phyloP scores from a whole-genome alignment of 352 stramenopile species.

The Aphanomyces stellatus region DNA sequence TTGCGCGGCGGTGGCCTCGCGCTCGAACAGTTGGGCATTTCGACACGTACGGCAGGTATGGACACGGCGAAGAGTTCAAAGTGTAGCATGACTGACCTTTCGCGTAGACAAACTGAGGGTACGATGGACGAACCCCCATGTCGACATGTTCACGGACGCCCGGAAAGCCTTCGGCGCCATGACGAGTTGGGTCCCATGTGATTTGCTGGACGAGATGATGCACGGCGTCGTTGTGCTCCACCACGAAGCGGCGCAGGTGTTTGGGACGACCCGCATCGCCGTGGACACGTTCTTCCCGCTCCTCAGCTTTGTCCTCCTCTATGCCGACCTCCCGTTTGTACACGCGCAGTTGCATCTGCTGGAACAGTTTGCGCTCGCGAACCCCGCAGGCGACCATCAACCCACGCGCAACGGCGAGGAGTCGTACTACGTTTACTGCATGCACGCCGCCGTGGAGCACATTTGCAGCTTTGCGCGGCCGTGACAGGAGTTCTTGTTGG shows the following conservation, averaged over 20 bases:
- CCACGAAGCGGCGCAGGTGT: slow-evolving; percentile 72
- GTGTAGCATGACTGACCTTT: slow-evolving; percentile 7
- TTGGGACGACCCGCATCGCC: slow-evolving; percentile 80
- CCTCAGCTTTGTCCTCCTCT: slow-evolving; percentile 70
- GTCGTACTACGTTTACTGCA: slow-evolving; percentile 86
- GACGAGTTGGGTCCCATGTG: slow-evolving; percentile 68
- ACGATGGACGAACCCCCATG: slow-evolving; percentile 30
- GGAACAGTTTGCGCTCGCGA: slow-evolving; percentile 75
- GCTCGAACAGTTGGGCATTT: slow-evolving; percentile 56
- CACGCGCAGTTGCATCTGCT: slow-evolving; percentile 75
- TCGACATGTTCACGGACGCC: slow-evolving; percentile 23
- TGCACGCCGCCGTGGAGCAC: slow-evolving; percentile 76
- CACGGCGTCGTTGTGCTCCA: slow-evolving; percentile 76
- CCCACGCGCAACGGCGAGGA: slow-evolving; percentile 76
- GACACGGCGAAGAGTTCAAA: background rate
- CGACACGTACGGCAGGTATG: slow-evolving; percentile 44
- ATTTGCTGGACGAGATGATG: slow-evolving; percentile 78
- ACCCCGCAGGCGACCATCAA: slow-evolving; percentile 16
- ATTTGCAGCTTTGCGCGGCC: slow-evolving; percentile 54
- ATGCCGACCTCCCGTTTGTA: slow-evolving; percentile 57
- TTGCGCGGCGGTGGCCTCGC: slow-evolving; percentile 38
- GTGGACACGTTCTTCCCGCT: slow-evolving; percentile 83
- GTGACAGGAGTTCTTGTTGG: background rate
- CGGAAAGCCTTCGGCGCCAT: slow-evolving; percentile 67
- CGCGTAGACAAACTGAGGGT: background rate